Base-by-base conservation (phyloP, 306 rosid species). In the Astragalus glycyphyllos region DNA sequence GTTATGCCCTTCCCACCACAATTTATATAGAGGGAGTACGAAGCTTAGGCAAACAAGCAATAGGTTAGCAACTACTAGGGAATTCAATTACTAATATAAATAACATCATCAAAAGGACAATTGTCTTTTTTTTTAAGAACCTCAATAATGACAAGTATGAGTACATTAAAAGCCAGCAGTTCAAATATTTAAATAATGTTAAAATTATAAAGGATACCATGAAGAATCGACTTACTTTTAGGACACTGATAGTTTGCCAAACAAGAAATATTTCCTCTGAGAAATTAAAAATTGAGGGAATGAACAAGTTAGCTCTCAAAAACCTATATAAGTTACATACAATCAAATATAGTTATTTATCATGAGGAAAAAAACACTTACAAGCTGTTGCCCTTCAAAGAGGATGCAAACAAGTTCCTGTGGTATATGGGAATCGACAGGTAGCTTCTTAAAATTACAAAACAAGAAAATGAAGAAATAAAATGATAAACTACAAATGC, bases 361-460 rank as follows among this genome's bases (percentile, higher is more conserved):
- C 45, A 48, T 10, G 29, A 46, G 44, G 2, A 17, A 14, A 34
- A n/a, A 48, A 32, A 42, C 11, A 86, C 96, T 81, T 80, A 89
- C 92, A 75, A 81, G 45, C 14, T 80, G 63, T 77, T 85, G 11
- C 58, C 79, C 2, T 8, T 42, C 12, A 75, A 77, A 42, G 88
- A 85, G 77, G 81, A 70, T 11, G 86, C 86, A 82, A 87, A 89
- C 61, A 89, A 59, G 79, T 85, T 83, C 75, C 92, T 89, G 79
- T 42, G 69, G 48, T 53, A 62, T 55, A 65, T 12, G 63, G 38
- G 11, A 67, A 23, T 50, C 54, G 20, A 9, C 70, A 69, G 26
- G 40, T 35, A 5, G 23, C 10, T 44, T 29, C 58, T 53, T 54
- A 61, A 73, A 62, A 29, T 12, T 47, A 48, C 23, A 67, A 50